Percentiles rank a stretch among this genome's conserved stretches.
Evolutionary conservation across 768 basidiomycete species (phyloP).

Genomic region (Candolleomyces efflorescens): DNA sequence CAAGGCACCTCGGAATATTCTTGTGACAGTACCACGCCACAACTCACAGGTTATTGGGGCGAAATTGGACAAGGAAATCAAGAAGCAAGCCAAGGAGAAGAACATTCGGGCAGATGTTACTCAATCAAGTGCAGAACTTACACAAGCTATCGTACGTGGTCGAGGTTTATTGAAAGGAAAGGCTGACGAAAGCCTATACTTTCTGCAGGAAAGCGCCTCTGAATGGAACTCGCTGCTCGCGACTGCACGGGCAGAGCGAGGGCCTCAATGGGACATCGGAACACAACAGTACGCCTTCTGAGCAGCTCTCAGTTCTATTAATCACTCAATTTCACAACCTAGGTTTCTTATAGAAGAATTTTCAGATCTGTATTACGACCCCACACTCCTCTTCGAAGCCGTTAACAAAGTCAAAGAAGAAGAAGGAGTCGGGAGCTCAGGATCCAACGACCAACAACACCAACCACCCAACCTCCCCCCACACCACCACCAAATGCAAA

Average conservation of each 20-base stretch:
- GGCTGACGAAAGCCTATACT: too few species aligned
- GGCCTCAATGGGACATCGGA: slow-evolving; percentile 85
- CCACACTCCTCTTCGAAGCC: slow-evolving; percentile 53
- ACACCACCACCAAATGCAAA: slow-evolving; percentile 24
- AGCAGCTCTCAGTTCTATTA: not conserved
- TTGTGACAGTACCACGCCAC: slow-evolving; percentile 67
- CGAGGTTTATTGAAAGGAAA: too few species aligned
- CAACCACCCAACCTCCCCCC: slow-evolving; percentile 21
- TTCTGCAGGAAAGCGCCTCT: slow-evolving; percentile 70
- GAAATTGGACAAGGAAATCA: slow-evolving; percentile 57
- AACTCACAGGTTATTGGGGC: slow-evolving; percentile 69
- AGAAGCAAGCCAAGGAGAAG: slow-evolving; percentile 47
- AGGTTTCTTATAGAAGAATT: slow-evolving; percentile 76
- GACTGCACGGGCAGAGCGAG: slow-evolving; percentile 75
- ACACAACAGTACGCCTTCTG: slow-evolving; percentile 70
- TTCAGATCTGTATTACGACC: slow-evolving; percentile 72
- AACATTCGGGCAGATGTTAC: slow-evolving; percentile 50
- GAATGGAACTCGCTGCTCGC: slow-evolving; percentile 83
- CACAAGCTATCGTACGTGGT: slow-evolving; percentile 60
- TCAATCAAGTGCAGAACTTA: slow-evolving; percentile 62
- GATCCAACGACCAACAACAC: slow-evolving; percentile 15
- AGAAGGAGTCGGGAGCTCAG: slow-evolving; percentile 32
- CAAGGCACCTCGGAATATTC: slow-evolving; percentile 52
- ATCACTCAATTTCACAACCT: not conserved
- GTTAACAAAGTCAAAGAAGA: slow-evolving; percentile 44